Conservation (phyloP, 192 early-diverging fungal genomes). For the Backusella westeae region DNA sequence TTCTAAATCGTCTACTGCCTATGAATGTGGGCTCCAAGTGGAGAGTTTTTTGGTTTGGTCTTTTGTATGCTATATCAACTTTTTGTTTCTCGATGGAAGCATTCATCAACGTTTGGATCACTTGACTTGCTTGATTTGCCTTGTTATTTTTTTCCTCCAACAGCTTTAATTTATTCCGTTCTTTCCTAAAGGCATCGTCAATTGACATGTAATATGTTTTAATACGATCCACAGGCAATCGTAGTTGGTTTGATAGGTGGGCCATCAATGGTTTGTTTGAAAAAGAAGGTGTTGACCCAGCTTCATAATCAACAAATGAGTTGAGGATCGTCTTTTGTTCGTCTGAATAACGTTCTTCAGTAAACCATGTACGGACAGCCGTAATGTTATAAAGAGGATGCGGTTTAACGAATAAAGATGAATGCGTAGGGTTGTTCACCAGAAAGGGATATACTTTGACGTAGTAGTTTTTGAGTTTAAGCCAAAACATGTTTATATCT, state of each 20-base stretch:
- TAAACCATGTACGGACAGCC: not conserved
- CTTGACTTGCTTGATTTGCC: not conserved
- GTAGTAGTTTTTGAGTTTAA: not conserved
- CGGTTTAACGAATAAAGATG: not conserved
- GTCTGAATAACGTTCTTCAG: not conserved
- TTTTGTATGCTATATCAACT: not conserved
- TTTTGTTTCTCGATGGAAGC: not conserved
- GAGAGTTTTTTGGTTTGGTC: not conserved
- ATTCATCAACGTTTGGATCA: not conserved
- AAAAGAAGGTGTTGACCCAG: not conserved
- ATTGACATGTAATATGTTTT: not conserved
- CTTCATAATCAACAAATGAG: not conserved
- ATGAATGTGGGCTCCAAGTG: not conserved
- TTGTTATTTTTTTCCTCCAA: not conserved
- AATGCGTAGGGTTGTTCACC: not conserved
- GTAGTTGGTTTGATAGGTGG: not conserved
- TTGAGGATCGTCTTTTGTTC: not conserved
- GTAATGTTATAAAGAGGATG: not conserved
- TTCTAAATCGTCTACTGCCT: conserved; percentile 11
- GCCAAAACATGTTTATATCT: not conserved
- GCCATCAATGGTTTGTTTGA: not conserved
- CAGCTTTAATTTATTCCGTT: not conserved
- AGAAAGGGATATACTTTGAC: not conserved
- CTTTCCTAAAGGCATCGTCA: not conserved
- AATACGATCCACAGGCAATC: not conserved